Evolutionary conservation across 805 yeast species (phyloP).

Genomic region (Saccharomycopsis javanensis): DNA sequence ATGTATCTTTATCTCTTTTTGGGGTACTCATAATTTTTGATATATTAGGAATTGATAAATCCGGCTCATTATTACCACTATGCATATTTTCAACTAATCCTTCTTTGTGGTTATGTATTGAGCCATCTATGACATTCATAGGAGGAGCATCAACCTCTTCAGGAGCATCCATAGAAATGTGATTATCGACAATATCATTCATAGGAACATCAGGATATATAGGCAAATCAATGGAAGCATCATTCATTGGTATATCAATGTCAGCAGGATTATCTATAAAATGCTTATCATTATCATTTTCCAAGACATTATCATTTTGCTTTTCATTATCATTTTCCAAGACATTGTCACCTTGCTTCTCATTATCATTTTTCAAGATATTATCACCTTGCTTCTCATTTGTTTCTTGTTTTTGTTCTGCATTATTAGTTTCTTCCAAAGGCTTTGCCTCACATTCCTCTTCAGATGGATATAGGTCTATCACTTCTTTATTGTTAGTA

Average conservation of each 20-base stretch:
- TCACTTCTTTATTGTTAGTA: not conserved
- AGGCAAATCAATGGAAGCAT: too few species aligned
- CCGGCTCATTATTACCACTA: not conserved
- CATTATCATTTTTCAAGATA: not conserved
- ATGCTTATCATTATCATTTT: not conserved
- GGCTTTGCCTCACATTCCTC: not conserved
- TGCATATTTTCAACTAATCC: not conserved
- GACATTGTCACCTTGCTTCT: not conserved
- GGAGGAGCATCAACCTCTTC: conserved; percentile 1
- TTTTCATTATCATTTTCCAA: not conserved
- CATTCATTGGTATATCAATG: too few species aligned
- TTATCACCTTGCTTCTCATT: not conserved
- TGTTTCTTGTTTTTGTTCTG: not conserved
- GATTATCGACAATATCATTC: not conserved
- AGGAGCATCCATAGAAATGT: not conserved
- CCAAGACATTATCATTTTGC: not conserved
- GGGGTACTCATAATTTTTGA: not conserved
- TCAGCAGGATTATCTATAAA: not conserved
- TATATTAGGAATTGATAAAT: not conserved
- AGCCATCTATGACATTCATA: not conserved
- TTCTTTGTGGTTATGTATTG: not conserved
- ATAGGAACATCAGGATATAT: too few species aligned
- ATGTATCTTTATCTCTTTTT: not conserved
- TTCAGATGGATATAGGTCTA: not conserved
- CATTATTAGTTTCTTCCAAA: not conserved